Percentiles rank a stretch among this genome's conserved stretches.
Evolutionary conservation across 1,284 basidiomycete genomes (phyloP).

Genomic region (Ustilago xerochloae): DNA sequence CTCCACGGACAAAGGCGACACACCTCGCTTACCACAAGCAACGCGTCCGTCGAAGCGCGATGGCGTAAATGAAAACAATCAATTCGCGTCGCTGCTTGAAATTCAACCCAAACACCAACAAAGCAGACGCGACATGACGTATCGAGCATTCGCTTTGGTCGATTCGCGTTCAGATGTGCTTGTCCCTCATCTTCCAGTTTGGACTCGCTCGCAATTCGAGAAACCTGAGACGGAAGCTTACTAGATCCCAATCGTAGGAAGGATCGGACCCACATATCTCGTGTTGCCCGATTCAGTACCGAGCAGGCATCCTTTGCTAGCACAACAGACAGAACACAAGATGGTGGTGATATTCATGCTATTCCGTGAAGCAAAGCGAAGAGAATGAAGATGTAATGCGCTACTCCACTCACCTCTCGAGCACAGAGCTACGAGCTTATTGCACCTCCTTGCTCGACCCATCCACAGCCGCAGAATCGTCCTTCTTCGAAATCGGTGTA

Average conservation of each 20-base stretch:
- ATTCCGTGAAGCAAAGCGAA: no score
- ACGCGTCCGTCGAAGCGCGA: conserved; percentile 8
- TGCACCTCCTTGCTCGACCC: background rate
- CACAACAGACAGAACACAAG: background rate
- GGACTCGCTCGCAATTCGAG: no score
- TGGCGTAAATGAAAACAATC: conserved; percentile 24
- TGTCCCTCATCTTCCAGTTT: background rate
- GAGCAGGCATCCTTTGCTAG: no score
- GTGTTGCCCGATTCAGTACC: background rate
- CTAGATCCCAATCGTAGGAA: no score
- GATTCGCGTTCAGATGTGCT: background rate
- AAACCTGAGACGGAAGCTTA: no score
- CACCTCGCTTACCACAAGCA: background rate
- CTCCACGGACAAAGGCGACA: background rate
- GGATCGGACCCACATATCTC: no score
- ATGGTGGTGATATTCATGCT: no score
- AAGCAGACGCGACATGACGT: background rate
- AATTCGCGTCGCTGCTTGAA: background rate
- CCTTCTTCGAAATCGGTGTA: background rate
- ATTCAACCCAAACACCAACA: no score
- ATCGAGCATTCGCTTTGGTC: background rate
- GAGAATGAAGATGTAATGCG: no score
- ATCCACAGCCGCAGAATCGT: background rate
- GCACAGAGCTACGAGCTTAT: background rate
- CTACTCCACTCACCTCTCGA: no score